Conservation (phyloP, 2,329 filamentous ascomycete genomes). For the Beauveria rudraprayagi region DNA sequence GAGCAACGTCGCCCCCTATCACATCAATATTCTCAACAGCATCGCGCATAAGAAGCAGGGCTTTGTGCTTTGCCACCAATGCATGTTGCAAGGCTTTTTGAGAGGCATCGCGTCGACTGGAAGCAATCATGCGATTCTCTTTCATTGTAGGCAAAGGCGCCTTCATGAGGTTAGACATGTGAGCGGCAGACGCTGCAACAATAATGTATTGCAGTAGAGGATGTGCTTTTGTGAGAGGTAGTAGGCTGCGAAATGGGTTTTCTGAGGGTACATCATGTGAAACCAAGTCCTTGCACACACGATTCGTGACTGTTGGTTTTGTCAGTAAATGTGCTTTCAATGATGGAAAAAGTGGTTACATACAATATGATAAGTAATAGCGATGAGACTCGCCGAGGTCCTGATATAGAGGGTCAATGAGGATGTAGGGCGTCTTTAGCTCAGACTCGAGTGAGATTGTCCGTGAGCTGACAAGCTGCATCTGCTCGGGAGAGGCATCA, state of each 20-base stretch:
- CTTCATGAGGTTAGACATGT: conserved; percentile 36
- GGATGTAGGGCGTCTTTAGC: conserved; percentile 27
- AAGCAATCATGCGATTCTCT: conserved; percentile 5
- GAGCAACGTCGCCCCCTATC: conserved; percentile 31
- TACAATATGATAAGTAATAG: conserved; percentile 35
- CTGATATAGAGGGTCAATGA: conserved; percentile 41
- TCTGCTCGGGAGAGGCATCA: conserved; percentile 3
- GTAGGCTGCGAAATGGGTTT: conserved; percentile 39
- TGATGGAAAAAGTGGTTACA: not conserved
- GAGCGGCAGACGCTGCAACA: conserved; percentile 39
- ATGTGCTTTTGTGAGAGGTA: conserved; percentile 33
- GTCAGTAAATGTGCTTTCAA: not conserved
- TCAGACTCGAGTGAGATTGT: conserved; percentile 14
- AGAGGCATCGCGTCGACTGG: conserved; percentile 17
- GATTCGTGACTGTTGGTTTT: conserved; percentile 31
- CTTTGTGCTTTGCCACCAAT: conserved; percentile 37
- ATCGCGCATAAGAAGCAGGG: conserved; percentile 32
- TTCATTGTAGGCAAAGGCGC: conserved; percentile 20
- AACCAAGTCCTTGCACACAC: conserved; percentile 46
- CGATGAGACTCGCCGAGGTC: conserved; percentile 41
- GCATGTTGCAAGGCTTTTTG: conserved; percentile 32
- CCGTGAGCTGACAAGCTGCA: conserved; percentile 22
- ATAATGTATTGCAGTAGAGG: conserved; percentile 39
- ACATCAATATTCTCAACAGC: conserved; percentile 32
- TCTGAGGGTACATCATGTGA: conserved; percentile 34